These are phyloP conservation scores for Fusarium caatingaense DNA, from an alignment of 2,329 filamentous ascomycete genomes.

Conservation along the genomic window DNA sequence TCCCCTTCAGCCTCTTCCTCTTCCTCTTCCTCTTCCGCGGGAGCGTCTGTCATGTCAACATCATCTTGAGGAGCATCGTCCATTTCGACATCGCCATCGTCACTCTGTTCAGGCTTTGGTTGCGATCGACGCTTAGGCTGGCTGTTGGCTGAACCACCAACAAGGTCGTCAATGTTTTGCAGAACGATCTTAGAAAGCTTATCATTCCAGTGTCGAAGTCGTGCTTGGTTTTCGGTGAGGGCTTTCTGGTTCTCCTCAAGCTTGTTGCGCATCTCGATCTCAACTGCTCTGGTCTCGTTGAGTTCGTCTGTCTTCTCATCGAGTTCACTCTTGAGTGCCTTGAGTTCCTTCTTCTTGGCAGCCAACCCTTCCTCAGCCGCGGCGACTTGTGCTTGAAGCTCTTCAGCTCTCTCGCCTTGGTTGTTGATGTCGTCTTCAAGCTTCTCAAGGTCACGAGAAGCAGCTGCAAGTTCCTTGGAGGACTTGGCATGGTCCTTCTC, in stretches of 20 bases:
- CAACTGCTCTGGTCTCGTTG: constrained; percentile 86
- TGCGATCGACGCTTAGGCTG: constrained; percentile 44
- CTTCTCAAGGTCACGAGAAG: constrained; percentile 78
- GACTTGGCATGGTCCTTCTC: constrained; percentile 85
- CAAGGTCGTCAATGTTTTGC: constrained; percentile 81
- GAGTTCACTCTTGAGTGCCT: constrained; percentile 82
- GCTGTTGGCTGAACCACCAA: constrained; percentile 52
- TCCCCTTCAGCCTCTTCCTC: constrained; percentile 41
- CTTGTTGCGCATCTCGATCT: constrained; percentile 99
- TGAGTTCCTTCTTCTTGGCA: constrained; percentile 83
- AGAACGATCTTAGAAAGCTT: constrained; percentile 86
- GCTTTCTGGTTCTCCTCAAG: constrained; percentile 96
- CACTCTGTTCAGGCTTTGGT: constrained; percentile 38
- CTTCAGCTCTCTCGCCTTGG: constrained; percentile 80
- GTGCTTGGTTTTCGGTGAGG: constrained; percentile 85
- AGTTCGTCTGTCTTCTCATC: constrained; percentile 88
- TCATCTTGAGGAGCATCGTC: constrained; percentile 46
- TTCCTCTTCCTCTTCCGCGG: constrained; percentile 48
- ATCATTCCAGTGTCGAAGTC: constrained; percentile 86
- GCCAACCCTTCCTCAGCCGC: constrained; percentile 83
- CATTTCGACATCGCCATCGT: constrained; percentile 52
- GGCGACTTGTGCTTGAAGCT: constrained; percentile 78
- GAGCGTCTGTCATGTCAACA: constrained; percentile 47
- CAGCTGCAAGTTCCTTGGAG: constrained; percentile 79
- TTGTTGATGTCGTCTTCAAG: constrained; percentile 82